Conservation (phyloP, 495 filamentous ascomycete genomes). For the Neurospora cerealis region DNA sequence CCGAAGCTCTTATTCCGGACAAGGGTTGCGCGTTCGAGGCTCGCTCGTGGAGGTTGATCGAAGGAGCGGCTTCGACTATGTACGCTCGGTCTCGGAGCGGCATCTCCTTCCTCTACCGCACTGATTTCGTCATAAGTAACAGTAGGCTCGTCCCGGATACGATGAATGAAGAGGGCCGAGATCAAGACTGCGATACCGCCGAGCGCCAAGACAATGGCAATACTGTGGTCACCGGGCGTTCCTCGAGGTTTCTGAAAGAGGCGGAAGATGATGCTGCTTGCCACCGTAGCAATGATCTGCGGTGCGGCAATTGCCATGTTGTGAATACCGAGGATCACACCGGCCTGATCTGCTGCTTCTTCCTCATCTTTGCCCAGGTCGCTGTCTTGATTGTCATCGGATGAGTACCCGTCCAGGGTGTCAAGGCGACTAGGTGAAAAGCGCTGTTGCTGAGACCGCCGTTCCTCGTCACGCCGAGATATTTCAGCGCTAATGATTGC, state of each 20-base stretch:
- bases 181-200: conserved; percentile 68
- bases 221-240: conserved; percentile 70
- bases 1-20: conserved; percentile 38
- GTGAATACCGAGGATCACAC: conserved; percentile 81
- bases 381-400: conserved; percentile 17
- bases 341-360: conserved; percentile 60
- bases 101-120: conserved; percentile 32
- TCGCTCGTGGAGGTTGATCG: conserved; percentile 28
- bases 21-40: conserved; percentile 32
- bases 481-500: conserved; percentile 86
- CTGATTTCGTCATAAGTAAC: conserved; percentile 23
- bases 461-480: conserved; percentile 60
- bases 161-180: conserved; percentile 57
- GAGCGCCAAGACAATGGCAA: conserved; percentile 73
- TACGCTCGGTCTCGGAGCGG: conserved; percentile 9
- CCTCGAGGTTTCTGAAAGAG: conserved; percentile 74
- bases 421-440: conserved; percentile 13
- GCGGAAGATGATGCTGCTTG: conserved; percentile 71
- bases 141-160: conserved; percentile 34
- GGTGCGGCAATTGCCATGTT: conserved; percentile 85
- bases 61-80: conserved; percentile 17
- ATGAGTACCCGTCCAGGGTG: conserved; percentile 20
- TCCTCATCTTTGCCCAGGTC: conserved; percentile 27
- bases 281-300: conserved; percentile 77
- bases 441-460: conserved; percentile 38